Evolutionary conservation across 2,329 filamentous ascomycete genomes (phyloP), one percentile per base, ranked within the genome.

Genomic region (Chaetomium sp.): DNA sequence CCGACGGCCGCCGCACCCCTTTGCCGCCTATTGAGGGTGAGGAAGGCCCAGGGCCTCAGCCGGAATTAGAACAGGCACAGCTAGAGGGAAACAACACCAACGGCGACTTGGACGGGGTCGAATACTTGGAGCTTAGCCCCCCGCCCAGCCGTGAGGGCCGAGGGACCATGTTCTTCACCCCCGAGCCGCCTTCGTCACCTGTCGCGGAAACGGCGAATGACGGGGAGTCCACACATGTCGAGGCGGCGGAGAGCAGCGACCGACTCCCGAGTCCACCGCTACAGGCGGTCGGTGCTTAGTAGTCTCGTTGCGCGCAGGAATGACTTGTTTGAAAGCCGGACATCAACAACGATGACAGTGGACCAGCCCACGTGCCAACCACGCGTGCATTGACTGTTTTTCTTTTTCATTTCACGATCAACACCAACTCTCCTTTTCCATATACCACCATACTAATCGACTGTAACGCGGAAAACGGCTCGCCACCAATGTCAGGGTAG

Each of bases 1-100:
- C 80, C 0, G 83, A 85, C 12, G 81, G 80, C 1, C 72, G 76
- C 33, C 74, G 76, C 53, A 81, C 80, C 12, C 80, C 81, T 1
- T 68, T 84, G 14, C 77, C 79, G 8, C 77, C 75, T 0, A 75
- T 80, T 38, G 77, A 78, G 48, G 72, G 65, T 34, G 72, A 74
- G 49, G 68, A 65, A 27, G 19, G 19, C 19, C 19, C 19, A 3
- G 19, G 19, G 19, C 19, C 19, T 27, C 19, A 27, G 19, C 19
- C 19, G 36, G 66, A 65, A 12, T 41, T 9, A 38, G 59, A 58
- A 19, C 32, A 9, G 57, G 36, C 36, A 9, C 58, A 54, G 32
- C 58, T 37, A 8, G 19, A 27, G 19, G 19, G 19, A 27, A 27
- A 27, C 19, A 19, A 34, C 14, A 54, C 48, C 10, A 53, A 57